These are phyloP conservation scores for Synchytrium microbalum DNA, from an alignment of 371 early-diverging fungal genomes.

Conservation along the genomic window DNA sequence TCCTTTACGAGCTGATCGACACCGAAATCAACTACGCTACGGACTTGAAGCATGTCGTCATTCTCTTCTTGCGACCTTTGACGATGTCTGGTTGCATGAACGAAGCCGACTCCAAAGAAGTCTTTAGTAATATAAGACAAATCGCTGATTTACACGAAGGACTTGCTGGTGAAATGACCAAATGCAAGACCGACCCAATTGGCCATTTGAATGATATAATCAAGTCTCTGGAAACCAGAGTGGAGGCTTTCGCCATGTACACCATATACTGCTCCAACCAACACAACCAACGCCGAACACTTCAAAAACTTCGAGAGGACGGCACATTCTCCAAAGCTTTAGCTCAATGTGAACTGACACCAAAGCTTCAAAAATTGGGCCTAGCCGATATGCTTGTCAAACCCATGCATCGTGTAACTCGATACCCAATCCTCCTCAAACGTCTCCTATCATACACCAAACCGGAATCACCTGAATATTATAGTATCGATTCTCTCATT, in stretches of 20 bases:
- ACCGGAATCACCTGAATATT: conserved; percentile 8
- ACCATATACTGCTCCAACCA: conserved; percentile 35
- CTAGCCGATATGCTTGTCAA: conserved; percentile 38
- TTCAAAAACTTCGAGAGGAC: conserved; percentile 14
- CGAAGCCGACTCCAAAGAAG: conserved; percentile 4
- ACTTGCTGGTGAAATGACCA: not conserved
- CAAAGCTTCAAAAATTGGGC: conserved; percentile 32
- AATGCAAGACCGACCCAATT: not conserved
- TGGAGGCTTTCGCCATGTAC: conserved; percentile 20
- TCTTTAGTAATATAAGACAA: conserved; percentile 28
- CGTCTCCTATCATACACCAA: conserved; percentile 21
- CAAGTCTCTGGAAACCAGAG: not conserved
- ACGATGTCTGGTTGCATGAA: conserved; percentile 11
- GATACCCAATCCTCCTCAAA: conserved; percentile 39
- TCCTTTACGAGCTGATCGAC: conserved; percentile 33
- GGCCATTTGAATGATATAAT: not conserved
- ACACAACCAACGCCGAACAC: conserved; percentile 19
- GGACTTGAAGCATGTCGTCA: conserved; percentile 23
- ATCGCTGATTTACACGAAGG: conserved; percentile 24
- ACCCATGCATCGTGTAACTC: conserved; percentile 43
- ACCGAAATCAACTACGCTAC: conserved; percentile 30
- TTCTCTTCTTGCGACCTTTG: not conserved
- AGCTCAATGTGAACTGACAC: conserved; percentile 31
- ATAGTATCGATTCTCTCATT: conserved; percentile 21
- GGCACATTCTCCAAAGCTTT: conserved; percentile 14